phyloP scores from a whole-genome alignment of 2,329 filamentous ascomycete genomes.

The Eutypella sp. region DNA sequence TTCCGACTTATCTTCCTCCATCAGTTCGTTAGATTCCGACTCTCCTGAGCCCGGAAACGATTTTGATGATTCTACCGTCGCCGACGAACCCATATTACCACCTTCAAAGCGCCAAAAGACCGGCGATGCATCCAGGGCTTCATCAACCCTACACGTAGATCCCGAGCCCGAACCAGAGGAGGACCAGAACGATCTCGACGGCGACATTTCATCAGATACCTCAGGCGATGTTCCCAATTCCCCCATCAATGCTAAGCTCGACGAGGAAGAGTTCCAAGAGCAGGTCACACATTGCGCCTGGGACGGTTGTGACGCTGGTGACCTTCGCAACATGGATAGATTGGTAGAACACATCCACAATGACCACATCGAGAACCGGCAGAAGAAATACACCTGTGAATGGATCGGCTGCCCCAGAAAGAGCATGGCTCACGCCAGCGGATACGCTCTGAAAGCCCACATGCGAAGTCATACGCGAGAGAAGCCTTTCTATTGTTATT shows the following conservation, averaged over 20 bases:
- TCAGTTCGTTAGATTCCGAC: background rate
- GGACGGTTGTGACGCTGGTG: conserved; percentile 68
- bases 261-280: conserved; percentile 71
- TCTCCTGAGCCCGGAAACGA: conserved; percentile 8
- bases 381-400: conserved; percentile 98
- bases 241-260: conserved; percentile 59
- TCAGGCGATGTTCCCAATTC: conserved; percentile 78
- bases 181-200: conserved; percentile 38
- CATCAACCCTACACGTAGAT: conserved; percentile 46
- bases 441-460: conserved; percentile 92
- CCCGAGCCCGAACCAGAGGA: conserved; percentile 39
- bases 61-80: conserved; percentile 19
- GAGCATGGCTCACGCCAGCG: conserved; percentile 86
- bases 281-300: conserved; percentile 75
- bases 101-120: conserved; percentile 33
- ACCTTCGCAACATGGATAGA: conserved; percentile 74
- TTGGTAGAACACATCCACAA: conserved; percentile 83
- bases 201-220: conserved; percentile 83
- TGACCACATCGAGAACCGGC: conserved; percentile 86
- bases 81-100: conserved; percentile 25
- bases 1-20: conserved; percentile 1
- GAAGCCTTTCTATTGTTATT: conserved; percentile 95
- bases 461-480: conserved; percentile 97
- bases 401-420: conserved; percentile 89
- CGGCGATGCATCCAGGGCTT: conserved; percentile 30